These are phyloP conservation scores for Claviceps purpurea DNA, from an alignment of 2,329 filamentous ascomycete genomes.

Conservation along the genomic window DNA sequence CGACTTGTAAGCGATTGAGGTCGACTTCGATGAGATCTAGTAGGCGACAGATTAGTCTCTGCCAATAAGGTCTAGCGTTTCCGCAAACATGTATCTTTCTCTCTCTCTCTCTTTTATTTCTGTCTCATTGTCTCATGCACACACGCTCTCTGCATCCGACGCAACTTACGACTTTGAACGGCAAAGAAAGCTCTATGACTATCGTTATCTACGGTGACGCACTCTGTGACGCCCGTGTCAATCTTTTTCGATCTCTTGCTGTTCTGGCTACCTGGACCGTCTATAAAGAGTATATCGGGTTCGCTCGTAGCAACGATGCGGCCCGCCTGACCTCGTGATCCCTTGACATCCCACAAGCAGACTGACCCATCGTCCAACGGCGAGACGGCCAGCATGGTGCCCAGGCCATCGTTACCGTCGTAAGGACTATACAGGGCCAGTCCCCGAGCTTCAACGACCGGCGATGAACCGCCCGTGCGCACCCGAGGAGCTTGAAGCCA, in stretches of 20 bases:
- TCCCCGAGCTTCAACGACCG: constrained; percentile 55
- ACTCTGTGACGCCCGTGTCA: constrained; percentile 64
- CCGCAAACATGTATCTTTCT: neutral
- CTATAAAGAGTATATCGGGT: constrained; percentile 52
- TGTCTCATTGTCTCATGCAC: neutral
- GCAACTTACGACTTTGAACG: constrained; percentile 50
- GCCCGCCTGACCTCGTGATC: constrained; percentile 40
- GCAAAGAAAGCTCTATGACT: constrained; percentile 64
- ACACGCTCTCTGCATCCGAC: neutral
- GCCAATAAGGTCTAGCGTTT: neutral
- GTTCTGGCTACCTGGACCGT: constrained; percentile 31
- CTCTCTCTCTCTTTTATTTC: neutral
- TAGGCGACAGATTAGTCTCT: neutral
- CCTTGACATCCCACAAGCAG: constrained; percentile 70
- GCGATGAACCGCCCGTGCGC: constrained; percentile 25
- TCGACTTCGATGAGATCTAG: constrained; percentile 66
- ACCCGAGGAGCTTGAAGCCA: constrained; percentile 59
- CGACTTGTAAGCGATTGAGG: constrained; percentile 54
- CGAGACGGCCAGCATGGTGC: constrained; percentile 48
- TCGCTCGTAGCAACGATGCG: constrained; percentile 52
- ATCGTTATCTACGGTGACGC: constrained; percentile 63
- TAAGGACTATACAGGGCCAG: constrained; percentile 50
- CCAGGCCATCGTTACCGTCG: constrained; percentile 31
- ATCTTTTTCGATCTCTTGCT: constrained; percentile 47
- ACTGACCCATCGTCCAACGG: constrained; percentile 79